Percentiles rank a stretch among this genome's conserved stretches.
Conservation (phyloP, 495 filamentous ascomycete species). For the Achaetomiella virescens region DNA sequence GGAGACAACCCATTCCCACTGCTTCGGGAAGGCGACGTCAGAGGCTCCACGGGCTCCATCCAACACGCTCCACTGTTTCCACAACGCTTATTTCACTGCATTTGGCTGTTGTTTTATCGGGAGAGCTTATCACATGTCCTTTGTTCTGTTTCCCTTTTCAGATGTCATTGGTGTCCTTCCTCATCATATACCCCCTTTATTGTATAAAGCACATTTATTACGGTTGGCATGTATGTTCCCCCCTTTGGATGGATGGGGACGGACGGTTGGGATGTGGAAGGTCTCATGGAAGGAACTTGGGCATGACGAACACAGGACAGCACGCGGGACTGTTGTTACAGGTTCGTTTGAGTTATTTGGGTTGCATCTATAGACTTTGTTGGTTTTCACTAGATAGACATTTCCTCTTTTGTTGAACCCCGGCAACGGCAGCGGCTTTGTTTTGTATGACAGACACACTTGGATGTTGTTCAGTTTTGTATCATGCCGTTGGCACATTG, state of each 20-base stretch:
- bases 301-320: no score
- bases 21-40: no score
- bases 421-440: conserved; percentile 7
- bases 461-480: not conserved
- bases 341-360: not conserved
- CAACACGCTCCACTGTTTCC: not conserved
- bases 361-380: conserved; percentile 6
- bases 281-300: no score
- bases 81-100: not conserved
- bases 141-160: not conserved
- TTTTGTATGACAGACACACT: conserved; percentile 7
- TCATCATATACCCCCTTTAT: conserved; percentile 7
- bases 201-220: conserved; percentile 1
- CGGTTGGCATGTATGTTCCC: conserved; percentile 5
- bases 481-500: conserved; percentile 6
- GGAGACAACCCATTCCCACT: no score
- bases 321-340: no score
- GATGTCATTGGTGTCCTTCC: not conserved
- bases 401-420: not conserved
- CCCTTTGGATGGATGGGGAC: not conserved
- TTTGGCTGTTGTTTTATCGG: not conserved
- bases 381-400: conserved; percentile 6
- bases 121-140: no score
- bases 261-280: not conserved
- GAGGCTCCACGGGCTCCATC: no score